Conservation (phyloP, 352 stramenopile genomes). For the Elongisporangium prolatum region DNA sequence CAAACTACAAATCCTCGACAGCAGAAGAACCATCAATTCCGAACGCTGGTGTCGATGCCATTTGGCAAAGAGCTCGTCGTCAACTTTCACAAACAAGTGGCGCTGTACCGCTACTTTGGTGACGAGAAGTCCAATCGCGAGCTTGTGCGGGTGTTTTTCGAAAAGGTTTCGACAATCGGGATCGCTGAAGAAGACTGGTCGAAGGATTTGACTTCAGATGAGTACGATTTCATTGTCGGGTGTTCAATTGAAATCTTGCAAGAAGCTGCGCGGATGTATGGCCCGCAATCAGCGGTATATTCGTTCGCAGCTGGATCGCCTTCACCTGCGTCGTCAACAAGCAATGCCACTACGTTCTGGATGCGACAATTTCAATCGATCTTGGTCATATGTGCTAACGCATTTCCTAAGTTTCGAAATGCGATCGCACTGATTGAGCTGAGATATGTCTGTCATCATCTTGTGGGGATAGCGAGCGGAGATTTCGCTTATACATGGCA, state of each 20-base stretch:
- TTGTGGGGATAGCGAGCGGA: conserved; percentile 53
- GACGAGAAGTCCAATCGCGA: conserved; percentile 74
- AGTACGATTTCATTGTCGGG: conserved; percentile 53
- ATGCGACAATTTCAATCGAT: conserved; percentile 80
- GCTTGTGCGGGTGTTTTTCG: conserved; percentile 72
- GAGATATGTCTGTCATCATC: conserved; percentile 78
- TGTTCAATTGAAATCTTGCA: conserved; percentile 70
- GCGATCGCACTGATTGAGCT: conserved; percentile 73
- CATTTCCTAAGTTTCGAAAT: conserved; percentile 63
- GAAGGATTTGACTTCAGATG: conserved; percentile 23
- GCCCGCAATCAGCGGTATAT: conserved; percentile 33
- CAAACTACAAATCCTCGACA: conserved; percentile 44
- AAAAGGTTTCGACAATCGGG: conserved; percentile 69
- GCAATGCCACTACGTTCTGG: conserved; percentile 66
- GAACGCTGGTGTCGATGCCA: conserved; percentile 60
- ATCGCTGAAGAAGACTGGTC: conserved; percentile 65
- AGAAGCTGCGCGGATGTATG: conserved; percentile 68
- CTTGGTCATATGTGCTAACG: conserved; percentile 53
- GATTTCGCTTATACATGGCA: conserved; percentile 75
- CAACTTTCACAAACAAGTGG: conserved; percentile 72
- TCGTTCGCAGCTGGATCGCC: conserved; percentile 18
- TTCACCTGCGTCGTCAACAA: conserved; percentile 26
- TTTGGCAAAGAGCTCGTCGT: conserved; percentile 59
- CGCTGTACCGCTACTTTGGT: conserved; percentile 57
- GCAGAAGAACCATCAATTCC: conserved; percentile 69